Evolutionary conservation across 176 grass and related monocot species (phyloP).

Genomic region (Eleusine indica): DNA sequence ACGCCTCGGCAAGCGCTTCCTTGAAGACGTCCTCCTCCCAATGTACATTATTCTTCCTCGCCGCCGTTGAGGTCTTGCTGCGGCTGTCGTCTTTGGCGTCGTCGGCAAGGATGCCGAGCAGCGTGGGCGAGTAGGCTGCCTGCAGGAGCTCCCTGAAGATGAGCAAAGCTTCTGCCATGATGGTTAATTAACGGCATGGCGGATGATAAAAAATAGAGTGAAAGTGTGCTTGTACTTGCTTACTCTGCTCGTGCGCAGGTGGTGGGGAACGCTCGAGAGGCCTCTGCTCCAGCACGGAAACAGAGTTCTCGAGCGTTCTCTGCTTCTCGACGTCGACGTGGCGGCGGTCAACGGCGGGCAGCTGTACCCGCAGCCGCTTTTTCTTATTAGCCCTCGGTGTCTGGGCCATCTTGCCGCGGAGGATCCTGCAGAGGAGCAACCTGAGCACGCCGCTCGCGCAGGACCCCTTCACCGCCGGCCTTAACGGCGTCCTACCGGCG

Average conservation of each 20-base stretch:
- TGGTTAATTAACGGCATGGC: background rate
- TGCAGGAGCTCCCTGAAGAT: conserved; percentile 33
- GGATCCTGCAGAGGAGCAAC: conserved; percentile 34
- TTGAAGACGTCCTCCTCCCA: background rate
- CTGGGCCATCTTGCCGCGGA: background rate
- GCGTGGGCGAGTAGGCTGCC: background rate
- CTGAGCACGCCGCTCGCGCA: background rate
- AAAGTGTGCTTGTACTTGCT: background rate
- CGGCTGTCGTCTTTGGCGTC: background rate
- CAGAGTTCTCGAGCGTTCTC: background rate
- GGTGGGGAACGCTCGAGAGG: conserved; percentile 19
- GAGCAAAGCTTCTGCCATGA: conserved; percentile 20
- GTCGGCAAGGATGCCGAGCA: background rate
- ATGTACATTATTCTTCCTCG: background rate
- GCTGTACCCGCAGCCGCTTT: no score
- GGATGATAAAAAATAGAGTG: background rate
- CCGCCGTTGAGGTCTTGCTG: background rate
- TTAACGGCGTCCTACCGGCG: no score
- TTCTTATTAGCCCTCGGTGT: background rate
- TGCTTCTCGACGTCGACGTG: background rate
- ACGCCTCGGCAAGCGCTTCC: background rate
- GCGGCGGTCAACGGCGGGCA: background rate
- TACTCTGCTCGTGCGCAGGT: conserved; percentile 28
- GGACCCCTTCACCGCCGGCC: background rate
- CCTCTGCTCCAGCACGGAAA: conserved; percentile 27